Evolutionary conservation across 192 early-diverging fungal species (phyloP).

Genomic region (Umbelopsis ramanniana): DNA sequence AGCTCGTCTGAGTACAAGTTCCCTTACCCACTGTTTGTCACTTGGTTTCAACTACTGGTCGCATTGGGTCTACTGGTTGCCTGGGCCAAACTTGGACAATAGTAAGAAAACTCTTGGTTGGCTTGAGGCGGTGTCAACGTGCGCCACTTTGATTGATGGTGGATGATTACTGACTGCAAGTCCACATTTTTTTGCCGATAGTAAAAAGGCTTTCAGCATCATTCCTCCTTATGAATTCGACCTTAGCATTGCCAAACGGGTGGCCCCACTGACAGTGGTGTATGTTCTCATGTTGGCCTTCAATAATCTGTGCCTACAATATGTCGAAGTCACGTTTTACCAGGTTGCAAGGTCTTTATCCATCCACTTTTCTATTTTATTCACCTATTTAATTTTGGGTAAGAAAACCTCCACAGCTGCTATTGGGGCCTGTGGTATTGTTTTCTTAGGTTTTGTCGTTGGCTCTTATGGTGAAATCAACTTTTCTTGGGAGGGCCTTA

Average conservation of each 20-base stretch:
- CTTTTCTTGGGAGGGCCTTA: conserved; percentile 63
- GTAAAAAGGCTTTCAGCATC: conserved; percentile 53
- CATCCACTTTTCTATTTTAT: conserved; percentile 70
- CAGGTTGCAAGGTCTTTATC: conserved; percentile 70
- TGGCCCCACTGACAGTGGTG: conserved; percentile 62
- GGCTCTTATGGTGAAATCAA: conserved; percentile 71
- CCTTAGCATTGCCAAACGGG: conserved; percentile 50
- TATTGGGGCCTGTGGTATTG: conserved; percentile 58
- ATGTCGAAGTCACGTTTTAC: conserved; percentile 73
- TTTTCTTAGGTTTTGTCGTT: conserved; percentile 65
- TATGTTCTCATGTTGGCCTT: conserved; percentile 71
- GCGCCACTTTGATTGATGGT: neutral
- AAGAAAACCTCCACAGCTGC: conserved; percentile 56
- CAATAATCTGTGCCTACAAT: conserved; percentile 67
- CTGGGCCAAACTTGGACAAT: conserved; percentile 58
- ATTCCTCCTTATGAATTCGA: conserved; percentile 70
- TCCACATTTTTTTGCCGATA: conserved; percentile 21
- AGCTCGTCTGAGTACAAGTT: conserved; percentile 63
- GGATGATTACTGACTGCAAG: neutral
- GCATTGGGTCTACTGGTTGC: conserved; percentile 56
- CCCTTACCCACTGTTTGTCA: conserved; percentile 69
- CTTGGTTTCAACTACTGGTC: conserved; percentile 67
- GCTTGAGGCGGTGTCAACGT: neutral
- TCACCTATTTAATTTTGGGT: conserved; percentile 64
- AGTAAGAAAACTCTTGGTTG: conserved; percentile 40